Base-by-base conservation (phyloP, 2,329 filamentous ascomycete species). In the Alternaria rosae region DNA sequence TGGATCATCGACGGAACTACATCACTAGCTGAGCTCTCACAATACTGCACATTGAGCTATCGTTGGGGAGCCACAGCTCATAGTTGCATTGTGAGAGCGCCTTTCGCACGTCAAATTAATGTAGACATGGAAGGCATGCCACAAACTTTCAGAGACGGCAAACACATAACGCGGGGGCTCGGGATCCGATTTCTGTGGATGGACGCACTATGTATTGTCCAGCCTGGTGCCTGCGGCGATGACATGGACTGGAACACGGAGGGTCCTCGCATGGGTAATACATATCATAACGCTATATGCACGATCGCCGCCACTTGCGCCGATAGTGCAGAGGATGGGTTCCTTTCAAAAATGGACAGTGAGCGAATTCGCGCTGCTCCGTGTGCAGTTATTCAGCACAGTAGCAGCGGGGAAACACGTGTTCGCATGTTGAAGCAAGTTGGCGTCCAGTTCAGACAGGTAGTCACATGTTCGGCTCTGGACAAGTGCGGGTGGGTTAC, bases 181-280 rank as follows among this genome's bases (percentile, higher is more conserved):
- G 30, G 25, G 9, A 26, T 60, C 1, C 38, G 41, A 26, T 63
- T 60, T 10, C 45, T 60, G 5, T 63, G 57, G 57, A 63, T 63
- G 21, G 61, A 63, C 4, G 52, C 61, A 5, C 57, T 63, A 3
- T 60, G 57, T 47, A 59, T 63, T 3, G 23, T 63, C 6, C 56
- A 60, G 45, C 30, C 58, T 7, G 44, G 20, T 23, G 21, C 23
- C 20, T 42, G 10, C 12, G 44, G 54, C 15, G 32, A 50, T 9
- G 20, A 30, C 5, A n/a, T 5, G 13, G 61, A 63, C 13, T 50
- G 45, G 38, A 42, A 52, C 0, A 11, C 12, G 42, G 59, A 62
- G 13, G 28, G 28, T 2, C n/a, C 59, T 20, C 25, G 35, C 5
- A 62, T 62, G 59, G 25, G 42, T n/a, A 13, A 12, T 15, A 54